These are phyloP conservation scores for Neoboletus brunneissimus DNA, from an alignment of 768 basidiomycete genomes.

Conservation along the genomic window DNA sequence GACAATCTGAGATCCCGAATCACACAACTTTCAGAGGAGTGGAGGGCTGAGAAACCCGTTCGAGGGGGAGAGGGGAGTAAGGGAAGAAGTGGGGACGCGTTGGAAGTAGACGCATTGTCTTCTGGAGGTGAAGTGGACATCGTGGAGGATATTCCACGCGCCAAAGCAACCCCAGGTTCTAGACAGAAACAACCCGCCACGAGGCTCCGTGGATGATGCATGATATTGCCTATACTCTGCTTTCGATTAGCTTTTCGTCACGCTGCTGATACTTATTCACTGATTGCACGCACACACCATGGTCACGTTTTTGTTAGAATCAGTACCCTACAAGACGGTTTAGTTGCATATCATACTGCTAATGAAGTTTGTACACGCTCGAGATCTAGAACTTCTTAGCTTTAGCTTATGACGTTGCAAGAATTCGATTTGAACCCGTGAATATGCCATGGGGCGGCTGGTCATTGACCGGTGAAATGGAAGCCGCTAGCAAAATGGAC, in stretches of 20 bases:
- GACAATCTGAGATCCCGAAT: constrained; percentile 44
- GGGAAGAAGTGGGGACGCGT: constrained; percentile 19
- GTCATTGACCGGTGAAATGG: not conserved
- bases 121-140: constrained; percentile 43
- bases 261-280: constrained; percentile 3
- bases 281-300: not conserved
- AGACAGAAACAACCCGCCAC: constrained; percentile 15
- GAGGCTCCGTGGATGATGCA: constrained; percentile 30
- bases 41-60: constrained; percentile 45
- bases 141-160: constrained; percentile 29
- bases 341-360: constrained; percentile 16
- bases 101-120: constrained; percentile 20
- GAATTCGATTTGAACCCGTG: not conserved
- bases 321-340: constrained; percentile 20
- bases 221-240: not conserved
- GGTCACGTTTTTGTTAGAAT: constrained; percentile 1
- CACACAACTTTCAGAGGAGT: constrained; percentile 47
- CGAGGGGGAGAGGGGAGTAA: constrained; percentile 35
- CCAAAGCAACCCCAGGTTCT: constrained; percentile 9
- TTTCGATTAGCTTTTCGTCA: constrained; percentile 4
- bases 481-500: not conserved
- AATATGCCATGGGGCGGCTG: not conserved
- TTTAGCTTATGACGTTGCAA: not conserved
- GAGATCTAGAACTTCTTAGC: not conserved
- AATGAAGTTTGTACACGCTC: constrained; percentile 3